Conservation (phyloP, 1,139 yeast species). For the Saccharomyces hybrid region DNA sequence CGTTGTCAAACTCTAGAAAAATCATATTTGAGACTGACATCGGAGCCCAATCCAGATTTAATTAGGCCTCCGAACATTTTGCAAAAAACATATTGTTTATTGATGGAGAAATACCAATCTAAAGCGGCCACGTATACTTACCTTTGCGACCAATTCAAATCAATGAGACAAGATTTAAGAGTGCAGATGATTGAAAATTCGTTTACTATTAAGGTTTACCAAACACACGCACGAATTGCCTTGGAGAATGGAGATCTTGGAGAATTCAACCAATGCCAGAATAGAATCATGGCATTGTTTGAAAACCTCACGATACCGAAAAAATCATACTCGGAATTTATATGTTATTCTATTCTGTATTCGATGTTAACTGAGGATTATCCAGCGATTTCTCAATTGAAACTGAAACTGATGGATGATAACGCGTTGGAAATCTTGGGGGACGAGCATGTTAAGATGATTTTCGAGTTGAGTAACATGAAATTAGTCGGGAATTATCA, state of each 20-base stretch:
- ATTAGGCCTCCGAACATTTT: slow-evolving; percentile 70
- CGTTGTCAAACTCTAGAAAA: slow-evolving; percentile 61
- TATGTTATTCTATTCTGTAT: slow-evolving; percentile 70
- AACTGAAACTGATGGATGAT: slow-evolving; percentile 27
- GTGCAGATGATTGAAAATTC: slow-evolving; percentile 82
- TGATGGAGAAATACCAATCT: slow-evolving; percentile 48
- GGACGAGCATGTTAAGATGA: slow-evolving; percentile 34
- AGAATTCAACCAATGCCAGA: slow-evolving; percentile 91
- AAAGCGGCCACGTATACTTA: slow-evolving; percentile 58
- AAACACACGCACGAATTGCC: slow-evolving; percentile 81
- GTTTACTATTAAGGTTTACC: slow-evolving; percentile 74
- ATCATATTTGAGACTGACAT: slow-evolving; percentile 71
- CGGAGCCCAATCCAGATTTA: slow-evolving; percentile 79
- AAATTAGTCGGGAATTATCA: slow-evolving; percentile 43
- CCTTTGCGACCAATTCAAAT: slow-evolving; percentile 81
- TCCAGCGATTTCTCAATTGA: slow-evolving; percentile 32
- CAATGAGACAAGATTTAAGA: slow-evolving; percentile 85
- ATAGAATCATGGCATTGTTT: slow-evolving; percentile 63
- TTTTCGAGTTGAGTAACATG: slow-evolving; percentile 41
- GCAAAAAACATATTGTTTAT: slow-evolving; percentile 47
- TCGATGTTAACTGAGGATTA: slow-evolving; percentile 68
- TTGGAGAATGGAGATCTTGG: slow-evolving; percentile 78
- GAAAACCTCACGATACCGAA: slow-evolving; percentile 35
- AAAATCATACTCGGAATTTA: slow-evolving; percentile 51
- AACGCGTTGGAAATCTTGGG: slow-evolving; percentile 14